These are phyloP conservation scores for Huntiella abstrusa DNA, from an alignment of 2,329 filamentous ascomycete species.

Conservation along the genomic window DNA sequence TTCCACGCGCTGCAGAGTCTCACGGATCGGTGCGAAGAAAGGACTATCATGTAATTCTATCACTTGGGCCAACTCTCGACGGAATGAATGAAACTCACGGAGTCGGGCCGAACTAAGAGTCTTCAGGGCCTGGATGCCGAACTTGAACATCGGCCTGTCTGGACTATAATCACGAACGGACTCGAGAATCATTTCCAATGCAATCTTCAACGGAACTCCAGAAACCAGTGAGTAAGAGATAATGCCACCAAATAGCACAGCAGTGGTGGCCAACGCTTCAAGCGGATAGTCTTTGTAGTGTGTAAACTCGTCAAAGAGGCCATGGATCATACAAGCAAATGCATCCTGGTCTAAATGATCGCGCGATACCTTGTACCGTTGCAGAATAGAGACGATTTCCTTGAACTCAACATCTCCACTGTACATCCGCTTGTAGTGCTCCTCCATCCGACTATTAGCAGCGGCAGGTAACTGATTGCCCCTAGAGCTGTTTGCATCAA, in stretches of 20 bases:
- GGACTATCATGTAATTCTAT: too few species aligned
- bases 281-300: slow-evolving; percentile 91
- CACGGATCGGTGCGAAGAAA: slow-evolving; percentile 34
- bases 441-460: slow-evolving; percentile 84
- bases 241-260: slow-evolving; percentile 88
- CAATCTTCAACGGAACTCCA: slow-evolving; percentile 76
- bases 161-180: slow-evolving; percentile 70
- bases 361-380: slow-evolving; percentile 71
- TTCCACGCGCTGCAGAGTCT: slow-evolving; percentile 32
- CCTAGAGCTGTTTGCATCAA: slow-evolving; percentile 64
- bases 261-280: slow-evolving; percentile 88
- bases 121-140: slow-evolving; percentile 84
- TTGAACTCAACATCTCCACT: slow-evolving; percentile 73
- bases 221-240: slow-evolving; percentile 87
- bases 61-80: slow-evolving; percentile 47
- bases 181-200: slow-evolving; percentile 94
- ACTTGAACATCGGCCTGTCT: slow-evolving; percentile 91
- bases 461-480: slow-evolving; percentile 64
- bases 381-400: slow-evolving; percentile 66
- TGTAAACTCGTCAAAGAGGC: slow-evolving; percentile 88
- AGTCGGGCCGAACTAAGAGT: slow-evolving; percentile 61
- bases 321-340: slow-evolving; percentile 97
- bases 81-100: slow-evolving; percentile 90
- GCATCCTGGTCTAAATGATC: slow-evolving; percentile 78
- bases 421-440: slow-evolving; percentile 97